phyloP scores from a whole-genome alignment of 139 green algal species.

The Raphidocelis subcapitata region DNA sequence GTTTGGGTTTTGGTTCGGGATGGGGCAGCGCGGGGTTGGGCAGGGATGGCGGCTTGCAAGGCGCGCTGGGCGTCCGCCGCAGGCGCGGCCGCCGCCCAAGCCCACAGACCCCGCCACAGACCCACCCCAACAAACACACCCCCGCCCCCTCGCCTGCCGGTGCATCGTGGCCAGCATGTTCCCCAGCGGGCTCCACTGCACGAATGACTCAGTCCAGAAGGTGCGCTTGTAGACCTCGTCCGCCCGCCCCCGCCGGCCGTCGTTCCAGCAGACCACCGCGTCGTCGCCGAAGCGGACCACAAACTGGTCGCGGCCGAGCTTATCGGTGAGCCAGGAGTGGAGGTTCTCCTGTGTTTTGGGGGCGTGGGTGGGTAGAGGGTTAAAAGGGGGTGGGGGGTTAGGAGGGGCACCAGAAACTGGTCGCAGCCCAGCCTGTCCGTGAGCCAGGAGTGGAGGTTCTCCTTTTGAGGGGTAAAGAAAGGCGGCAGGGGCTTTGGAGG shows the following conservation, averaged over 20 bases:
- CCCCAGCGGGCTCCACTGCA: slow-evolving; percentile 86
- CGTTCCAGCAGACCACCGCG: slow-evolving; percentile 75
- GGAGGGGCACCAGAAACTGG: slow-evolving; percentile 96
- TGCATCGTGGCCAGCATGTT: slow-evolving; percentile 88
- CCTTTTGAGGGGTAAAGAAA: no score
- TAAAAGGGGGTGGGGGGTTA: background rate
- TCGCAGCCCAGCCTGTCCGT: slow-evolving; percentile 89
- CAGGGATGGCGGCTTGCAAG: no score
- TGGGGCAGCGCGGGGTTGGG: no score
- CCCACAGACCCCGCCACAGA: background rate
- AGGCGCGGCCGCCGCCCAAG: no score
- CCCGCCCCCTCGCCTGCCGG: slow-evolving; percentile 7
- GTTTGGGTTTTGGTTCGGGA: no score
- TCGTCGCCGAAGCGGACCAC: slow-evolving; percentile 81
- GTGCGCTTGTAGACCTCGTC: slow-evolving; percentile 67
- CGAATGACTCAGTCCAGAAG: slow-evolving; percentile 93
- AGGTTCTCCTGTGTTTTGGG: slow-evolving; percentile 84
- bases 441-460: slow-evolving; percentile 89
- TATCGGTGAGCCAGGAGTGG: slow-evolving; percentile 88
- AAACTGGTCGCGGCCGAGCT: slow-evolving; percentile 94
- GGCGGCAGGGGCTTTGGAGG: no score
- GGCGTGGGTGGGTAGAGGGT: background rate
- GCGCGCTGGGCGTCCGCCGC: no score
- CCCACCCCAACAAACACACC: background rate
- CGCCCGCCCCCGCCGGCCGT: slow-evolving; percentile 50